Evolutionary conservation across 2,329 filamentous ascomycete species (phyloP), one percentile per base, ranked within the genome.

Genomic region (Colletotrichum cordylinicola): DNA sequence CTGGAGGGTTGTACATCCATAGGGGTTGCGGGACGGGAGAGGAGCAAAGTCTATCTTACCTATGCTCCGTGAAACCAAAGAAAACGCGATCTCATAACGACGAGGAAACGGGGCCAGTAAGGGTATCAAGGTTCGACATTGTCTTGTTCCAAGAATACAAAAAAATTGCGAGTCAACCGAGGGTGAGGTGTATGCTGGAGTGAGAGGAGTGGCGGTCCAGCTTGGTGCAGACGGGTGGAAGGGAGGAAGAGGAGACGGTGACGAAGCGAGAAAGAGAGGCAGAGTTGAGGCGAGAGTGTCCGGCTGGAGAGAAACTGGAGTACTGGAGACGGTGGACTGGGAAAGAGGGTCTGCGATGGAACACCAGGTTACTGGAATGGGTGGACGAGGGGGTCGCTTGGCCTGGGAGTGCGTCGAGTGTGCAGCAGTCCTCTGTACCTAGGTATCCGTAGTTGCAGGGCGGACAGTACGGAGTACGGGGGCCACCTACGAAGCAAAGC

Each of bases 341-440:
- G 43, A 68, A 67, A 67, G 68, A 75, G 56, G 62, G 39, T 75
- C 69, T 58, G 43, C 62, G 73, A 75, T 72, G 73, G 73, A 48
- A 67, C 73, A 64, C 73, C 73, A 73, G 69, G 69, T 64, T 62
- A 60, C 62, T 75, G 69, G 62, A 67, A 72, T 72, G 68, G 66
- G 33, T 56, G 56, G 67, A 69, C 55, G 39, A 68, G 29, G 43
- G 55, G 21, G 64, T 15, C 18, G 37, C 29, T 24, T 64, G 29
- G 58, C 21, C 21, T 61, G 24, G 62, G 31, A 60, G 48, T 66
- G 52, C 55, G 61, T 48, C 27, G 55, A 58, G 71, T 13, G 55
- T 65, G 72, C 64, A 18, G 29, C 16, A 29, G 37, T n/a, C n/a
- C n/a, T n/a, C 62, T 33, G 37, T 15, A 18, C 24, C 39, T 48